Percentiles rank a stretch among this genome's conserved stretches.
These are phyloP conservation scores for Calocybe gambosa DNA, from an alignment of 1,284 basidiomycete species.

Conservation along the genomic window DNA sequence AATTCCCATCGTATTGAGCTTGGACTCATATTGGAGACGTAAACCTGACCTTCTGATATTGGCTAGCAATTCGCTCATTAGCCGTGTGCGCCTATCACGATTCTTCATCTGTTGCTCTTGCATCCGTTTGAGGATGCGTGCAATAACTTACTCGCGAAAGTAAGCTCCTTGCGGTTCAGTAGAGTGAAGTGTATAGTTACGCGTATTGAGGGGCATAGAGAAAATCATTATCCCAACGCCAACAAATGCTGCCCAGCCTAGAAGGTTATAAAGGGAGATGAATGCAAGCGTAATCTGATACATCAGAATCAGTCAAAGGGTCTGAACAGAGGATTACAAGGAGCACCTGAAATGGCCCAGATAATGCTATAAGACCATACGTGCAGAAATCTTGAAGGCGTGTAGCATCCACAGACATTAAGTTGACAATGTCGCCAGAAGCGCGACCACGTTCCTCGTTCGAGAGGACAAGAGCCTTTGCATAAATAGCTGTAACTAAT, in stretches of 20 bases:
- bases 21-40: slow-evolving; percentile 1
- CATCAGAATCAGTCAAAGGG: background rate
- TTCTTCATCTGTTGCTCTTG: slow-evolving; percentile 92
- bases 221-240: slow-evolving; percentile 90
- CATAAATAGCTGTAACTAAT: slow-evolving; percentile 80
- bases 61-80: slow-evolving; percentile 79
- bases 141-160: slow-evolving; percentile 43
- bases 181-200: slow-evolving; percentile 20
- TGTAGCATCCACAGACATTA: slow-evolving; percentile 86
- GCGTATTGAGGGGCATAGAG: slow-evolving; percentile 75
- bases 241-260: slow-evolving; percentile 90
- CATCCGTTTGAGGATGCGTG: slow-evolving; percentile 71
- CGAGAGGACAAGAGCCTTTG: slow-evolving; percentile 81
- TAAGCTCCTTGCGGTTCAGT: background rate
- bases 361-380: slow-evolving; percentile 68
- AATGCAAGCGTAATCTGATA: slow-evolving; percentile 80
- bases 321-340: background rate
- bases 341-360: slow-evolving; percentile 62
- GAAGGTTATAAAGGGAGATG: slow-evolving; percentile 79
- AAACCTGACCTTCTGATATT: slow-evolving; percentile 77
- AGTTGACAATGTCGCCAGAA: slow-evolving; percentile 90
- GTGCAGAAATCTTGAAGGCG: slow-evolving; percentile 85
- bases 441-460: slow-evolving; percentile 78
- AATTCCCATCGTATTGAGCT: background rate
- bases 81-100: slow-evolving; percentile 66